phyloP scores from a whole-genome alignment of 1,284 basidiomycete genomes.

The Pyrrhoderma lamaoense region DNA sequence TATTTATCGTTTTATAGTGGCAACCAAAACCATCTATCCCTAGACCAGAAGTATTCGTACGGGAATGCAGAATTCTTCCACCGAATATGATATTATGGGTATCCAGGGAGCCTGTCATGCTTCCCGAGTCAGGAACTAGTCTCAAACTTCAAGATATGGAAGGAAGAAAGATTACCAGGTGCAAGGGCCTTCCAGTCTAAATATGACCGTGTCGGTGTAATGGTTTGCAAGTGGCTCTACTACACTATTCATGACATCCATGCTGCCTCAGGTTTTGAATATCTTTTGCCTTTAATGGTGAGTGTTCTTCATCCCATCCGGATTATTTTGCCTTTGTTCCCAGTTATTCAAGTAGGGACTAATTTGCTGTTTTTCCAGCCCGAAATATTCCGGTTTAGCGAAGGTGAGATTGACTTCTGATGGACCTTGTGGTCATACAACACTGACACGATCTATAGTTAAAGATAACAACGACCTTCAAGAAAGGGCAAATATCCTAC shows the following conservation, averaged over 20 bases:
- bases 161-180: constrained; percentile 61
- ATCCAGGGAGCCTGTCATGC: constrained; percentile 63
- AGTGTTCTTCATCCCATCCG: constrained; percentile 22
- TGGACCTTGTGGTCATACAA: no score
- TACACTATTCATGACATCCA: constrained; percentile 67
- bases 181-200: constrained; percentile 72
- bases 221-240: constrained; percentile 71
- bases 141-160: constrained; percentile 57
- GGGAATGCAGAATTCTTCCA: constrained; percentile 55
- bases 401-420: constrained; percentile 34
- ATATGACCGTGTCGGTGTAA: constrained; percentile 70
- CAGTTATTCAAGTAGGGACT: no score
- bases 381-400: constrained; percentile 65
- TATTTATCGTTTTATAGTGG: constrained; percentile 40
- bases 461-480: constrained; percentile 67
- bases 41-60: constrained; percentile 62
- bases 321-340: no score
- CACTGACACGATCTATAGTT: no score
- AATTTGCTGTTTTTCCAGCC: constrained; percentile 35
- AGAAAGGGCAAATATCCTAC: constrained; percentile 46
- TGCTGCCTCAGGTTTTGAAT: constrained; percentile 70
- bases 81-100: constrained; percentile 69
- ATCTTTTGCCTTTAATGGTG: constrained; percentile 73
- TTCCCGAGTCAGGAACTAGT: constrained; percentile 54
- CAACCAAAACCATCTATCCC: constrained; percentile 63